phyloP scores from a whole-genome alignment of 2,329 filamentous ascomycete species.

The Fusarium stilboides region DNA sequence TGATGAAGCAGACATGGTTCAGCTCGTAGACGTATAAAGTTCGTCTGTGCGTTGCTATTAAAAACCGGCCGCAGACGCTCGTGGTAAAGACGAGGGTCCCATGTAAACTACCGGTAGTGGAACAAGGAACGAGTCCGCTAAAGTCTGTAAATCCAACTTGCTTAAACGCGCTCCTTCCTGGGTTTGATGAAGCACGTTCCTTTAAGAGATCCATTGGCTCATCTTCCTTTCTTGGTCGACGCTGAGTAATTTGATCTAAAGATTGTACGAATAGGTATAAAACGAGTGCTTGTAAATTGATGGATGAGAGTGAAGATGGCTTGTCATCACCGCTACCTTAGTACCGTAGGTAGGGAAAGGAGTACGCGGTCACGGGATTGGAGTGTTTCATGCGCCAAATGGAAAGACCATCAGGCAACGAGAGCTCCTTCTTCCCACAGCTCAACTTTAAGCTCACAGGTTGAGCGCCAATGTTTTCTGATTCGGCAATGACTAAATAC shows the following conservation, averaged over 20 bases:
- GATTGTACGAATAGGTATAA: background rate
- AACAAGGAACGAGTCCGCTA: slow-evolving; percentile 50
- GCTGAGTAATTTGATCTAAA: background rate
- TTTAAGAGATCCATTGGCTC: slow-evolving; percentile 59
- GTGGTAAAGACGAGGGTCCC: slow-evolving; percentile 61
- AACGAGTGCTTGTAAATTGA: slow-evolving; percentile 9
- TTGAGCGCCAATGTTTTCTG: background rate
- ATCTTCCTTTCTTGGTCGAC: slow-evolving; percentile 52
- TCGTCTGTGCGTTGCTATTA: slow-evolving; percentile 68
- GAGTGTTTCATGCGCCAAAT: too few species aligned
- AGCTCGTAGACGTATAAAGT: slow-evolving; percentile 70
- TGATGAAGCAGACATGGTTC: slow-evolving; percentile 55
- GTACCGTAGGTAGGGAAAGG: too few species aligned
- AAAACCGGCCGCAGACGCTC: slow-evolving; percentile 71
- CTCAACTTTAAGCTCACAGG: background rate
- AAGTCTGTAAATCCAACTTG: slow-evolving; percentile 57
- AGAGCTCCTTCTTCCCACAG: background rate
- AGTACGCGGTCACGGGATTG: too few species aligned
- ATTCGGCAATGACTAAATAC: background rate
- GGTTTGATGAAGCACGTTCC: slow-evolving; percentile 54
- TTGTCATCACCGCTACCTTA: too few species aligned
- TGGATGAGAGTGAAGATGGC: background rate
- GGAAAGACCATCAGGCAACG: background rate
- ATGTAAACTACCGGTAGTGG: slow-evolving; percentile 44
- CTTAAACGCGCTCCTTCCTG: slow-evolving; percentile 49